phyloP scores from a whole-genome alignment of 768 basidiomycete species.

The Holtermannia corniformis region DNA sequence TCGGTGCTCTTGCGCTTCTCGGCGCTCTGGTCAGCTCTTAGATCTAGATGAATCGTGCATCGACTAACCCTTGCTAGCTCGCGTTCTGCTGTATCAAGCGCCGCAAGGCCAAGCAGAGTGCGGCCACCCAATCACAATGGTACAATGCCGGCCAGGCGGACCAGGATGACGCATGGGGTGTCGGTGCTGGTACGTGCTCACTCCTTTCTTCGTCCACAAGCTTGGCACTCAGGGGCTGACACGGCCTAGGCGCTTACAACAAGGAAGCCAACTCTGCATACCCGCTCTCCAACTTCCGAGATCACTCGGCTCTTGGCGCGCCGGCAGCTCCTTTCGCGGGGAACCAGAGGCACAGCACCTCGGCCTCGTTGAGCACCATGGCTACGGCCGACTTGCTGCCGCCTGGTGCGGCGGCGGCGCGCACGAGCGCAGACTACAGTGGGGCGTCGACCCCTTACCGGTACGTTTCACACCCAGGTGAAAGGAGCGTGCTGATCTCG shows the following conservation, averaged over 20 bases:
- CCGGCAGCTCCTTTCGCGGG: slow-evolving; percentile 11
- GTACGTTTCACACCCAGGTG: neutral
- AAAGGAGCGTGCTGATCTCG: neutral
- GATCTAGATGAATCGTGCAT: neutral
- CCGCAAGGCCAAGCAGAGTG: slow-evolving; percentile 12
- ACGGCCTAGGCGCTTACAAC: too few relatives aligned
- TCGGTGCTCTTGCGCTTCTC: slow-evolving; percentile 21
- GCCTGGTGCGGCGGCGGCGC: slow-evolving; percentile 3
- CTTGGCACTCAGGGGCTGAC: too few relatives aligned
- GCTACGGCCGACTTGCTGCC: slow-evolving; percentile 7
- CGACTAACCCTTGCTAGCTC: slow-evolving; percentile 1
- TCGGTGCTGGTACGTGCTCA: neutral
- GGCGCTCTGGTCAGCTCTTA: slow-evolving; percentile 18
- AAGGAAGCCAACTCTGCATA: slow-evolving; percentile 14
- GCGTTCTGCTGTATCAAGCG: slow-evolving; percentile 23
- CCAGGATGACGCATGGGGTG: neutral
- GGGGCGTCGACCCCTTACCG: slow-evolving; percentile 4
- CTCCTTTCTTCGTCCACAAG: neutral
- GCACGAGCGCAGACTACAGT: slow-evolving; percentile 1
- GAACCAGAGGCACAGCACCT: slow-evolving; percentile 2
- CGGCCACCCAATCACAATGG: slow-evolving; percentile 14
- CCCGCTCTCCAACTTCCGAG: slow-evolving; percentile 9
- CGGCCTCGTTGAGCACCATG: slow-evolving; percentile 5
- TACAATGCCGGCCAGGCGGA: slow-evolving; percentile 4
- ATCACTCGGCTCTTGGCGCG: neutral